phyloP scores from a whole-genome alignment of 148 eudicot species.

The Talinum fruticosum region DNA sequence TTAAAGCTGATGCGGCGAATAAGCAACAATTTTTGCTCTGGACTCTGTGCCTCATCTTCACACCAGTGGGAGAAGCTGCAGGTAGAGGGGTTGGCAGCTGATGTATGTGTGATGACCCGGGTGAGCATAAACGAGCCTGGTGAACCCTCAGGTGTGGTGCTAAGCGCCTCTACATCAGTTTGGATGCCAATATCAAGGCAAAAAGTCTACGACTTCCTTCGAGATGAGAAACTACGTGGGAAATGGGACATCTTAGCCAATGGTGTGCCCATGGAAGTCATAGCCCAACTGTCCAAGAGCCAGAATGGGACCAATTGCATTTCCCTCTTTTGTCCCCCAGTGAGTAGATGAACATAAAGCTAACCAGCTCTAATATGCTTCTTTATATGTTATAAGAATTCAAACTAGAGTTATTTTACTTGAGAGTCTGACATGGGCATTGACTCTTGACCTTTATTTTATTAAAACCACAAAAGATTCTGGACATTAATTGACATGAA shows the following conservation, averaged over 20 bases:
- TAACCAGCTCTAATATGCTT: neutral
- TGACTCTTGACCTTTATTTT: neutral
- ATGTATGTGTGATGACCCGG: slow-evolving; percentile 50
- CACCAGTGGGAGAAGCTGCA: slow-evolving; percentile 44
- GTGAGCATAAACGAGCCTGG: slow-evolving; percentile 48
- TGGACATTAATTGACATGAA: neutral
- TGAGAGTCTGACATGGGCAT: neutral
- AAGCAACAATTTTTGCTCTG: slow-evolving; percentile 40
- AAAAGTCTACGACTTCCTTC: slow-evolving; percentile 40
- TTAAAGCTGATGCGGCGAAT: slow-evolving; percentile 48
- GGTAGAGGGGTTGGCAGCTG: slow-evolving; percentile 27
- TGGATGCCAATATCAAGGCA: slow-evolving; percentile 50
- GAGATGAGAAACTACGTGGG: slow-evolving; percentile 40
- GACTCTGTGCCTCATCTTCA: slow-evolving; percentile 41
- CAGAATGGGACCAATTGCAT: slow-evolving; percentile 39
- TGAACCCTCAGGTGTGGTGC: slow-evolving; percentile 54
- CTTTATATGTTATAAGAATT: neutral
- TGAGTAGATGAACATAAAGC: slow-evolving; percentile 24
- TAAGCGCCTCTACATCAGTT: slow-evolving; percentile 53
- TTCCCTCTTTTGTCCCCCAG: slow-evolving; percentile 48
- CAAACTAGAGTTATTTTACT: neutral
- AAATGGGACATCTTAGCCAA: slow-evolving; percentile 60
- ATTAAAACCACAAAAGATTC: too few species aligned
- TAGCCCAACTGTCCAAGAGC: slow-evolving; percentile 42
- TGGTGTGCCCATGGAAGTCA: slow-evolving; percentile 48